phyloP scores from a whole-genome alignment of 441 rosid genomes.

The Metrosideros polymorpha region DNA sequence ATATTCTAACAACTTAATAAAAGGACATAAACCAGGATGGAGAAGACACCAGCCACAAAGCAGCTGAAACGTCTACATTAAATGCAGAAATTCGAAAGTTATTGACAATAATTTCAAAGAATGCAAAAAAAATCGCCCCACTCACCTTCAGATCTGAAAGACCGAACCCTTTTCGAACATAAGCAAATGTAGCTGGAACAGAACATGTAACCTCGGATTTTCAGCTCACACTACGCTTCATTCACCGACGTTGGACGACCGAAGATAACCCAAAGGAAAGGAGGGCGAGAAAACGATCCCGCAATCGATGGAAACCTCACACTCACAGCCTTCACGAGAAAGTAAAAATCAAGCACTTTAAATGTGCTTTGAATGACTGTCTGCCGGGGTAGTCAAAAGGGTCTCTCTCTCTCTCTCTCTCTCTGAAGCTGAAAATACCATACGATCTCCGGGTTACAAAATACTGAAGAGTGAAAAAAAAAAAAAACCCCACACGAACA shows the following conservation, averaged over 20 bases:
- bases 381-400: not conserved
- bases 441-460: not conserved
- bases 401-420: not conserved
- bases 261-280: not conserved
- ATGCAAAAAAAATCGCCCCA: conserved; percentile 1
- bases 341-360: not conserved
- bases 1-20: not conserved
- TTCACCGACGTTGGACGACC: not conserved
- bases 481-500: not conserved
- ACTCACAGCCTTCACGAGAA: not conserved
- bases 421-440: not conserved
- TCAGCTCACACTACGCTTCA: not conserved
- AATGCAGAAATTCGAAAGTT: not conserved
- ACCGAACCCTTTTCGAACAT: conserved; percentile 2
- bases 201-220: not conserved
- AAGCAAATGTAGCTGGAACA: not conserved
- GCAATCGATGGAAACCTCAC: conserved; percentile 5
- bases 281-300: not conserved
- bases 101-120: not conserved
- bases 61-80: not conserved
- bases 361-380: not conserved
- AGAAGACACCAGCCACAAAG: not conserved
- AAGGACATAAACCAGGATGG: not conserved
- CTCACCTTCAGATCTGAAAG: conserved; percentile 45
- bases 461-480: not conserved